Evolutionary conservation across 2,329 filamentous ascomycete species (phyloP), one percentile per base, ranked within the genome.

Genomic region (Ceratocystis eucalypticola): DNA sequence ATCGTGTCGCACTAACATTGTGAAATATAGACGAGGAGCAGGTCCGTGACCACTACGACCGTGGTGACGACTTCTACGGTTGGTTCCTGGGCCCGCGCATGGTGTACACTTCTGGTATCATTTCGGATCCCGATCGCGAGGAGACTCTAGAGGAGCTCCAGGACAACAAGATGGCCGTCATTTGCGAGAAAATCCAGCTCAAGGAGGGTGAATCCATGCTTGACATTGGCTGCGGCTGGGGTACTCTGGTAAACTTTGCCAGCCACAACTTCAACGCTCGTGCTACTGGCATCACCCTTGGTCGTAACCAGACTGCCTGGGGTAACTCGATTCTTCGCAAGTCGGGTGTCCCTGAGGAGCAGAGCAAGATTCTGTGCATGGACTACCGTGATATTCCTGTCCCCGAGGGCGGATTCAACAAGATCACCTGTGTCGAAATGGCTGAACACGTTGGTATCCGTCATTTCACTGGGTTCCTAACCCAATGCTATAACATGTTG

Each of bases 61-160:
- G 91, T 70, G 94, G 94, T 74, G 91, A 99, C 76, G 94, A 97
- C 78, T 96, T 96, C 80, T 99, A 99, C 81, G 88, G 85, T 75
- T 99, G 92, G 91, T 97, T 97, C 83, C 84, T 97, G 70, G 94
- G 94, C 69, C 93, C 93, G 68, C 92, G 93, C 74, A 99, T 97
- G 94, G 91, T 97, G 78, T 97, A 97, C 81, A 99, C 94, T 64
- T 95, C 90, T 63, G 94, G 94, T 72, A 81, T 99, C 73, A 95
- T 99, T 75, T 88, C 88, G 69, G 91, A 97, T 76, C 84, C 89
- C 76, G 86, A 87, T 77, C 83, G 82, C 71, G 94, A 97, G 78
- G 94, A 97, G 79, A 84, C 86, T 44, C 87, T 99, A 30, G 94
- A 99, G 79, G 83, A 97, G 78, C 84, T 97, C 59, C 94, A 97